These are phyloP conservation scores for Amanita jacksonii DNA, from an alignment of 768 basidiomycete genomes.

Conservation along the genomic window DNA sequence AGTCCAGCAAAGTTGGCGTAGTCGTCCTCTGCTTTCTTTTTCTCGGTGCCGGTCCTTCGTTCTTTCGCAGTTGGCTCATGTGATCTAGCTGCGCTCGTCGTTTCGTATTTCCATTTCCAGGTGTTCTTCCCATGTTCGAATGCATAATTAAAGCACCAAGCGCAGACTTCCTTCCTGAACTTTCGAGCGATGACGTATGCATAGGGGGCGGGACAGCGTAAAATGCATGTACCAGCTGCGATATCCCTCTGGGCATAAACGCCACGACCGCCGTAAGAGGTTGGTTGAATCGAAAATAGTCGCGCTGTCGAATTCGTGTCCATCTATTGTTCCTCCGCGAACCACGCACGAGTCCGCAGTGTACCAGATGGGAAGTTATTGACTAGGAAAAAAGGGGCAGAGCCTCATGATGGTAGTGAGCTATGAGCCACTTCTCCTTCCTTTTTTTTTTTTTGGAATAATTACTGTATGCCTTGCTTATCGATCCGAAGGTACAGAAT, in stretches of 20 bases:
- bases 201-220: slow-evolving; percentile 40
- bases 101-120: slow-evolving; percentile 34
- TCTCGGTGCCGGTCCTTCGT: not conserved
- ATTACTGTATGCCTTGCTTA: too few species aligned
- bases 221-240: slow-evolving; percentile 32
- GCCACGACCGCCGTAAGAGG: slow-evolving; percentile 42
- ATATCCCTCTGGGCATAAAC: slow-evolving; percentile 37
- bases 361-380: too few species aligned
- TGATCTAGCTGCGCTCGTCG: not conserved
- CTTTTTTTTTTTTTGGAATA: too few species aligned
- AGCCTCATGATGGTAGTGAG: too few species aligned
- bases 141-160: slow-evolving; percentile 53
- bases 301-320: not conserved
- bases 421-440: too few species aligned
- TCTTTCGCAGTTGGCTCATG: not conserved
- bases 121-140: slow-evolving; percentile 37
- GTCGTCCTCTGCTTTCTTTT: not conserved
- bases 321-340: not conserved
- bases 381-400: too few species aligned
- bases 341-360: too few species aligned
- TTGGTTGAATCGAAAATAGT: slow-evolving; percentile 21
- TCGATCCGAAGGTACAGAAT: too few species aligned
- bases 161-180: slow-evolving; percentile 61
- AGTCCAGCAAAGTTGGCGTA: slow-evolving; percentile 24
- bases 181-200: slow-evolving; percentile 48